Evolutionary conservation across 192 early-diverging fungal species (phyloP), one percentile per base, ranked within the genome.

Genomic region (Dimargaris xerosporica): DNA sequence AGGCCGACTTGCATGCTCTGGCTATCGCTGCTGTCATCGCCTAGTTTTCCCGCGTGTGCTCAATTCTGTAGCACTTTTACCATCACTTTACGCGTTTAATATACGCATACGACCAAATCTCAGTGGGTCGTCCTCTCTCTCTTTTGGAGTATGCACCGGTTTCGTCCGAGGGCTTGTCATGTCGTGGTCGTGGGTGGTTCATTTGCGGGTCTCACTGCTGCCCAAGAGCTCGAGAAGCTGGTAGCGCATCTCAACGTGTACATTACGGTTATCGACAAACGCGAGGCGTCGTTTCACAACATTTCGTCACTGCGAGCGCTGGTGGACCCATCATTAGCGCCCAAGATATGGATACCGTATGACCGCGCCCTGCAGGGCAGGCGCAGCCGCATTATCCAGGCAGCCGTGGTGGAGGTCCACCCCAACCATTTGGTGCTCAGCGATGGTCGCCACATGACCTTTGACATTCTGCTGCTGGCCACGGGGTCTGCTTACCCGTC

Each of bases 241-340:
- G 11, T 69, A 26, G 63, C 65, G 30, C 66, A 71, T 10, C 61
- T 64, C 44, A 62, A 67, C 51, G 67, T 71, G 26, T 71, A 68
- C 11, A 76, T 76, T 47, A 76, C 75, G 28, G 75, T 76, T 13
- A 60, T 76, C 34, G 75, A 76, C 54, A 68, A 64, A 64, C 75
- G 75, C 54, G 75, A 76, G 62, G 66, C 64, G 60, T 76, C 73
- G 51, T 76, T 73, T 62, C 73, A 76, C 66, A 76, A 73, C 46
- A 62, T 73, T 19, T 71, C 71, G 4, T 69, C 71, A 0, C 64
- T 76, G 62, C 72, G 75, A 7, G n/a, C 75, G 1, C 62, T 76
- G 53, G 75, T 65, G 53, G 71, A 73, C 60, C 65, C 67, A 3
- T 67, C 71, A 41, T 67, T 76, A 13, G 73, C 73, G 58, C 69